Base-by-base conservation (phyloP, 345 rosid genomes). In the Salix arbutifolia region DNA sequence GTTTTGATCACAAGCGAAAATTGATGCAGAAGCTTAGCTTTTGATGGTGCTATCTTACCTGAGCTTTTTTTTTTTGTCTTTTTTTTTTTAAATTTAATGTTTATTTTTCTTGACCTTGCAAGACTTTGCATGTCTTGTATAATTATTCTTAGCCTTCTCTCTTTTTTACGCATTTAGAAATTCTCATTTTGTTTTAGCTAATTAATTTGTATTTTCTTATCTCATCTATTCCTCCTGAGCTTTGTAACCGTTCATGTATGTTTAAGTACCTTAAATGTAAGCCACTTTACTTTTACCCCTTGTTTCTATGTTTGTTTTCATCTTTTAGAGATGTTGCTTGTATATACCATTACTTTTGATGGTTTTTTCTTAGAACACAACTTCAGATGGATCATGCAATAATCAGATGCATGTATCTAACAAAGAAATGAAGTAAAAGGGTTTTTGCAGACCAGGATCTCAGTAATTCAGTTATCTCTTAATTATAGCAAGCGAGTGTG, bases 1-100 rank as follows among this genome's bases (percentile, higher is more conserved):
- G 38, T 5, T 30, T 64, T 53, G 25, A 3, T 19, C 21, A 12
- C n/a, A 44, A 61, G 23, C 40, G 73, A 60, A 46, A 38, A 6
- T 30, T 61, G 35, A 72, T 65, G 69, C 73, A 48, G 19, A 50
- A 65, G 10, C 46, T 40, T 23, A 5, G 61, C 16, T 37, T 73
- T 58, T 67, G 18, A 64, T 23, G 93, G 88, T 77, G 84, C 84
- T 90, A 83, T 88, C 94, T 78, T 76, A 6, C 3, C 86, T 86
- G 92, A 90, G 92, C 94, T 88, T 86, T 35, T 65, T 26, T 67
- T 19, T 26, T n/a, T 6, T 6, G 3, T 44, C n/a, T 16, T 16
- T 62, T 16, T 23, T 14, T 4, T 70, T 7, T 65, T 7, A 25
- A 7, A 8, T 1, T 31, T 10, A 31, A 2, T 38, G 0, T 30